Evolutionary conservation across 2,329 filamentous ascomycete genomes (phyloP).

Genomic region (Blastomyces percursus): DNA sequence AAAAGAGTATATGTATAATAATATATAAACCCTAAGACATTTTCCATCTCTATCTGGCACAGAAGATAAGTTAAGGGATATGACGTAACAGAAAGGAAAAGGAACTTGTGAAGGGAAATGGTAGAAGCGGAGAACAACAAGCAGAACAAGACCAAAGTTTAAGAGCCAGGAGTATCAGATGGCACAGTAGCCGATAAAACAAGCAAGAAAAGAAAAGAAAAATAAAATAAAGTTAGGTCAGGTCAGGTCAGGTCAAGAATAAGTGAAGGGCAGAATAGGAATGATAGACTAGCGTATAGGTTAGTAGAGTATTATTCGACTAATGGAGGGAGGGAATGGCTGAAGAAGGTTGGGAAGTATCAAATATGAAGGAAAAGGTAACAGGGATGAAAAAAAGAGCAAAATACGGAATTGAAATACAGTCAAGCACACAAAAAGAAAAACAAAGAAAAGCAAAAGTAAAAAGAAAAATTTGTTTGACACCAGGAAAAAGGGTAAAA

Average conservation of each 20-base stretch:
- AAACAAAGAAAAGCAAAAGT: not conserved
- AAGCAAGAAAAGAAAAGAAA: conserved; percentile 3
- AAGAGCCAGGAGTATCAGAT: not conserved
- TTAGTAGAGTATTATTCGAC: conserved; percentile 5
- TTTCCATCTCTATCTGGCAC: not conserved
- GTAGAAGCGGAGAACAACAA: not conserved
- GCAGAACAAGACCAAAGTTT: not conserved
- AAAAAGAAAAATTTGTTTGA: not conserved
- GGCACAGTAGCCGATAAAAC: not conserved
- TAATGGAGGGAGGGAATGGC: not conserved
- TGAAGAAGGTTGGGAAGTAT: not conserved
- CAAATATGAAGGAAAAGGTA: not conserved
- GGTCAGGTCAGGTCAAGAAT: conserved; percentile 1
- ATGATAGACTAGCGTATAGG: conserved; percentile 6
- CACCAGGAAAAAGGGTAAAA: not conserved
- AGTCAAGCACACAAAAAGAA: not conserved
- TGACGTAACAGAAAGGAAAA: not conserved
- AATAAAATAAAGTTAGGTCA: not conserved
- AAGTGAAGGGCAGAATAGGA: conserved; percentile 1
- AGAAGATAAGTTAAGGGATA: conserved; percentile 4
- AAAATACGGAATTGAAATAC: not conserved
- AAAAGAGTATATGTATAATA: not conserved
- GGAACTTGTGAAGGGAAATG: not conserved
- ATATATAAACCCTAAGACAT: conserved; percentile 3
- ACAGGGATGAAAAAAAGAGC: not conserved